These are phyloP conservation scores for Suhomyces kunorum DNA, from an alignment of 1,139 yeast species.

Conservation along the genomic window DNA sequence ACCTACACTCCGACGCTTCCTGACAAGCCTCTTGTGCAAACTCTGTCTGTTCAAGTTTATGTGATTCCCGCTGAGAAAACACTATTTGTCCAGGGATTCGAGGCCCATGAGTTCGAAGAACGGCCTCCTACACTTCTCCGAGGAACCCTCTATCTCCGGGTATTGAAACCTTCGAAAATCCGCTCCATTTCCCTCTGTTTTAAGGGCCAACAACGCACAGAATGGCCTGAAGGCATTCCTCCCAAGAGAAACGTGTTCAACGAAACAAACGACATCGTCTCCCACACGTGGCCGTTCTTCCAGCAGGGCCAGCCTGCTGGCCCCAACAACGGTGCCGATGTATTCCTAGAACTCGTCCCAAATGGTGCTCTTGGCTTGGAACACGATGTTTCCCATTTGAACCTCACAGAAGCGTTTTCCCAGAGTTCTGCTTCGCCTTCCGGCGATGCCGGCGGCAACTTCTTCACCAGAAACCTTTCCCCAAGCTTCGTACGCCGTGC, in stretches of 20 bases:
- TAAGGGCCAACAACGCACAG: constrained; percentile 77
- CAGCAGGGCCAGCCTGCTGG: constrained; percentile 35
- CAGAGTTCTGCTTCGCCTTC: constrained; percentile 10
- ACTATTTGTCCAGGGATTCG: constrained; percentile 81
- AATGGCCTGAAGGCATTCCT: constrained; percentile 99
- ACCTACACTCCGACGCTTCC: constrained; percentile 47
- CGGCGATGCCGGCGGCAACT: constrained; percentile 17
- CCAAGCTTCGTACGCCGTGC: constrained; percentile 43
- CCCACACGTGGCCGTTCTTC: constrained; percentile 93
- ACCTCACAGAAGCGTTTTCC: constrained; percentile 27
- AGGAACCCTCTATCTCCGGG: constrained; percentile 74
- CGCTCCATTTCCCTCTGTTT: constrained; percentile 67
- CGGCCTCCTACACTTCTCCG: constrained; percentile 82
- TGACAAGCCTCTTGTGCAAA: constrained; percentile 46
- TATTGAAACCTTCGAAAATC: constrained; percentile 73
- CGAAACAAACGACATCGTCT: constrained; percentile 66
- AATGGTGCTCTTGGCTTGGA: constrained; percentile 22
- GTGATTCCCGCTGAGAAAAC: constrained; percentile 76
- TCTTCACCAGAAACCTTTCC: constrained; percentile 32
- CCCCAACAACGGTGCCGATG: constrained; percentile 59
- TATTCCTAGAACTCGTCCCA: constrained; percentile 42
- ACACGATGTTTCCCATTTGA: constrained; percentile 37
- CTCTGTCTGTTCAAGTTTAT: constrained; percentile 52
- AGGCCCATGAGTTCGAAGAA: constrained; percentile 59
- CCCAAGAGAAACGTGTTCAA: constrained; percentile 70